Base-by-base conservation (phyloP, 176 grass and related monocot species). In the Oropetium thomaeum region DNA sequence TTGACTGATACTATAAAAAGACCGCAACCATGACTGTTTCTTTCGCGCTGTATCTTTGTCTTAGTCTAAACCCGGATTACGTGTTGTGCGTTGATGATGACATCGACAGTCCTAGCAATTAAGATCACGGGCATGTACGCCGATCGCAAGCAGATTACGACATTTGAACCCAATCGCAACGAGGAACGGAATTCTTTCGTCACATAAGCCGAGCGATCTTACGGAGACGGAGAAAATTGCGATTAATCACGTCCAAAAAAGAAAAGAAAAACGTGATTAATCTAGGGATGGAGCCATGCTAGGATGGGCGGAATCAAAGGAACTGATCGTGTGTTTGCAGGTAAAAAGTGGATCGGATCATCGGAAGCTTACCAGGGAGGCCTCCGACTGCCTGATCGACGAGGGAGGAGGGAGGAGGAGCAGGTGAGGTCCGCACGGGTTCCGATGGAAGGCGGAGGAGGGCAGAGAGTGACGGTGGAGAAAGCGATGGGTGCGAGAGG, bases 401-500 rank as follows among this genome's bases (percentile, higher is more conserved):
- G 38, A 39, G 1, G 38, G 42, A n/a, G 42, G 49, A 31, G 15
- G 23, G 15, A 31, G 66, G 58, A 23, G 48, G 60, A 55, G 52
- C 49, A 51, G 39, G 37, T 49, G 38, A 70, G 67, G 54, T 62
- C 12, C 49, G 25, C 33, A 64, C 33, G 67, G 38, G 26, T 34
- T 47, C 16, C 25, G 26, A 25, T 58, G 54, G 72, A 70, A 73
- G 64, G 73, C 71, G 77, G 73, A 41, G 78, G 79, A 38, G 15
- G 54, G 67, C 67, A 28, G 64, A 81, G 65, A 52, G 54, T 25
- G 73, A 81, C 64, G 71, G 78, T 10, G 75, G 75, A 69, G 78
- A 32, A 35, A 79, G 58, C 69, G 40, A 32, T 5, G 61, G 53
- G 16, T 58, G 22, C 13, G 55, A 10, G 55, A 29, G 10, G 55